Evolutionary conservation across 768 basidiomycete genomes (phyloP), one percentile per base, ranked within the genome.

Genomic region (Phylloporus rhodoxanthus): DNA sequence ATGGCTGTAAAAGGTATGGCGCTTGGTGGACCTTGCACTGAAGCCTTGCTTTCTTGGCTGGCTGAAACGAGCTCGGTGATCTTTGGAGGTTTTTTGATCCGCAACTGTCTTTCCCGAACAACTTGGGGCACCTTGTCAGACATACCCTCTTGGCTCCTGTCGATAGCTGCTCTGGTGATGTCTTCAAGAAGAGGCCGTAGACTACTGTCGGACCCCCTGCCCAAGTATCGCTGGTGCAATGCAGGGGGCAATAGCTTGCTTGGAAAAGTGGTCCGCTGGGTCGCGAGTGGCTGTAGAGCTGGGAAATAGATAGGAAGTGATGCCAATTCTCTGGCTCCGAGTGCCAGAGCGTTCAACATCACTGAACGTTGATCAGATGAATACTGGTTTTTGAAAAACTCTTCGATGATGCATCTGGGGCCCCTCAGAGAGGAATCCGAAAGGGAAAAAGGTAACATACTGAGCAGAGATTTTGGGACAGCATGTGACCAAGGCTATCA

Each of bases 301-400:
- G 62, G 57, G 8, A 68, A 58, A 36, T 43, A 58, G 2, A 70
- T 44, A 57, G 60, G 79, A 54, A 60, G 71, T 73, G 56, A 72
- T 0, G 84, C 87, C 6, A 96, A 71, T 64, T 97, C 94, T 50
- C 90, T 75, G 7, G 91, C 89, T 6, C 91, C 91, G 29, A 93
- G 67, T 0, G 89, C 91, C 10, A 99, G 72, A 1, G 91, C 86
- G 53, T 88, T 92, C 19, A 98, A 75, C 56, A 93, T 91, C 9
- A 81, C 79, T 53, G 80, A 87, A 8, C 94, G 84, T 58, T 97
- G 93, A 26, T 83, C 77, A 15, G 81, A 78, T 0, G 96, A 94
- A 67, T 95, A 96, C 55, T 95, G 91, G 42, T 87, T 88, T 57
- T 84, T 84, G 72, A 98, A 99, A 68, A 92, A 94, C 61, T 96